phyloP scores from a whole-genome alignment of 257 asterid genomes.

The Penstemon newberryi region DNA sequence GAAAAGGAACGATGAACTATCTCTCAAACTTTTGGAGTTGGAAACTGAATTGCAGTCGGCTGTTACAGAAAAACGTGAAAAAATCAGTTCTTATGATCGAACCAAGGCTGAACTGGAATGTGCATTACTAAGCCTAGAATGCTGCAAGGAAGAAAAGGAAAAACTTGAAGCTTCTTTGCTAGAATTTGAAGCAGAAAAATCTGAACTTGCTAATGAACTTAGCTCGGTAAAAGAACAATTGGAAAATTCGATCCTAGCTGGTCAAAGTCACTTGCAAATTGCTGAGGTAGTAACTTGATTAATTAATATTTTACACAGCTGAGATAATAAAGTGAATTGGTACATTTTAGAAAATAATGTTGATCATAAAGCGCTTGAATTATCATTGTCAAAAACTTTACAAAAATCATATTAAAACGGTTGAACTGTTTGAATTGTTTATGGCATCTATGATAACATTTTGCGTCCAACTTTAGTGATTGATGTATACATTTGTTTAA shows the following conservation, averaged over 20 bases:
- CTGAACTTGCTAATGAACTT: slow-evolving; percentile 52
- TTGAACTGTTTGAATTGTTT: too few relatives aligned
- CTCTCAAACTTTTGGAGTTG: slow-evolving; percentile 57
- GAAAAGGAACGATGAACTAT: slow-evolving; percentile 77
- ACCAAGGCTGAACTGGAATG: slow-evolving; percentile 86
- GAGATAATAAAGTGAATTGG: neutral
- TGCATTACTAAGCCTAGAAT: slow-evolving; percentile 82
- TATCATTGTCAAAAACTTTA: too few relatives aligned
- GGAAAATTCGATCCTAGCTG: slow-evolving; percentile 35
- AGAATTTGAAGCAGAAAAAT: slow-evolving; percentile 59
- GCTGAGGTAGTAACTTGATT: slow-evolving; percentile 49
- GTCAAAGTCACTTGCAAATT: slow-evolving; percentile 30
- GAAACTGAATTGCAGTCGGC: slow-evolving; percentile 64
- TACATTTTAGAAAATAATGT: neutral
- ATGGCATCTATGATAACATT: too few relatives aligned
- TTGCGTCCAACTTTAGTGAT: too few relatives aligned
- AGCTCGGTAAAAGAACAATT: slow-evolving; percentile 47
- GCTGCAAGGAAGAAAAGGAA: slow-evolving; percentile 97
- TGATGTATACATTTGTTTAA: too few relatives aligned
- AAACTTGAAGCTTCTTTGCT: slow-evolving; percentile 55
- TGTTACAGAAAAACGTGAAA: slow-evolving; percentile 77
- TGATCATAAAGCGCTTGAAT: too few relatives aligned
- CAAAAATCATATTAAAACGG: too few relatives aligned
- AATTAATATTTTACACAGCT: neutral
- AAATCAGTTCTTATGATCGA: slow-evolving; percentile 60